Percentiles rank a stretch among this genome's conserved stretches.
phyloP scores from a whole-genome alignment of 768 basidiomycete species.

The Crucibulum laeve region DNA sequence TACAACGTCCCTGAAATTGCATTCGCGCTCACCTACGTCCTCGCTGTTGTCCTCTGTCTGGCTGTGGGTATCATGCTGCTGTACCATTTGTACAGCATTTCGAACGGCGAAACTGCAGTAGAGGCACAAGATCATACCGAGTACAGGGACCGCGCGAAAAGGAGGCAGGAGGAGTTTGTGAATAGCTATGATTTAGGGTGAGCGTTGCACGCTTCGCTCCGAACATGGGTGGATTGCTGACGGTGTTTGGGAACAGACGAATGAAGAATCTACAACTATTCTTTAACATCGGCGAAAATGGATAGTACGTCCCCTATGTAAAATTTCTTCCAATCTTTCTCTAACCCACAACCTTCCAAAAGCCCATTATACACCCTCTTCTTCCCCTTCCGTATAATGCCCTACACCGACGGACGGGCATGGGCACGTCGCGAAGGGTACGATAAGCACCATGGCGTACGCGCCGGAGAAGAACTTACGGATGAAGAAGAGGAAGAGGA shows the following conservation, averaged over 20 bases:
- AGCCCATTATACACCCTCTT: slow-evolving; percentile 80
- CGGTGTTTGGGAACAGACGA: slow-evolving; percentile 25
- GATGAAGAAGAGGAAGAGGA: slow-evolving; percentile 68
- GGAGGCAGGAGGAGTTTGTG: slow-evolving; percentile 73
- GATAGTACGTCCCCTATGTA: slow-evolving; percentile 61
- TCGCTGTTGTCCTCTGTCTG: slow-evolving; percentile 70
- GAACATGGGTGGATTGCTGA: background rate
- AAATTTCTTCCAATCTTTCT: background rate
- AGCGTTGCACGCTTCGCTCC: slow-evolving; percentile 11
- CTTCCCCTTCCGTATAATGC: slow-evolving; percentile 73
- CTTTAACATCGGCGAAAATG: slow-evolving; percentile 77
- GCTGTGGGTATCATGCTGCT: slow-evolving; percentile 68
- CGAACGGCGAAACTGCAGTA: slow-evolving; percentile 80
- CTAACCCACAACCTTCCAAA: slow-evolving; percentile 1
- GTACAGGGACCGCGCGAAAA: slow-evolving; percentile 66
- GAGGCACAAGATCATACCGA: slow-evolving; percentile 85
- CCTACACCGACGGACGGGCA: slow-evolving; percentile 78
- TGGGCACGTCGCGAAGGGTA: slow-evolving; percentile 75
- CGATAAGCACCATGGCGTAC: slow-evolving; percentile 55
- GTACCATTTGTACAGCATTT: slow-evolving; percentile 72
- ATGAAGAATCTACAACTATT: slow-evolving; percentile 74
- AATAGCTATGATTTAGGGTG: slow-evolving; percentile 93
- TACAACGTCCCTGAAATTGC: slow-evolving; percentile 61
- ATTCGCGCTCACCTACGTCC: slow-evolving; percentile 74
- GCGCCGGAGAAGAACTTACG: slow-evolving; percentile 82